Conservation (phyloP, 345 rosid genomes). For the Durio zibethinus region DNA sequence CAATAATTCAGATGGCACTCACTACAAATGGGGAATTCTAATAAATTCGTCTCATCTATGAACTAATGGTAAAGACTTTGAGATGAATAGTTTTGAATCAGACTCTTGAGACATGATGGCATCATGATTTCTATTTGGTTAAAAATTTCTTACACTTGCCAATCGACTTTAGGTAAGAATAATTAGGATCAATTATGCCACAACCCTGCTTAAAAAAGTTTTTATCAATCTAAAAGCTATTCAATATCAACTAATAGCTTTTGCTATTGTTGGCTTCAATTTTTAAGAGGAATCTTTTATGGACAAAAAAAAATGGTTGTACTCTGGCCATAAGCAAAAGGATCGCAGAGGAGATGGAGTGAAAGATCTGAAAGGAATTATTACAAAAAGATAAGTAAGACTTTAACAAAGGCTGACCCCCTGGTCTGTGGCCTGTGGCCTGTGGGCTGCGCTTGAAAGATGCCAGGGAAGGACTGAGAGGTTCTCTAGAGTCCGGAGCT, state of each 20-base stretch:
- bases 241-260: too few species aligned
- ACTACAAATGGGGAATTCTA: neutral
- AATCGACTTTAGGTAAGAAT: too few species aligned
- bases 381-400: conserved; percentile 13
- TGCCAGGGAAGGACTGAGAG: neutral
- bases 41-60: neutral
- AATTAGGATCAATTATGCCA: too few species aligned
- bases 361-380: conserved; percentile 22
- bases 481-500: neutral
- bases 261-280: neutral
- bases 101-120: neutral
- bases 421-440: neutral
- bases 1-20: neutral
- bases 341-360: conserved; percentile 16
- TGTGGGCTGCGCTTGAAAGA: conserved; percentile 33
- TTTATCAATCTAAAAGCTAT: neutral
- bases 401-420: conserved; percentile 22
- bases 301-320: neutral
- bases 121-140: too few species aligned
- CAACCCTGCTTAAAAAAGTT: neutral
- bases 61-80: too few species aligned
- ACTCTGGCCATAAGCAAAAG: neutral
- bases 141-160: too few species aligned
- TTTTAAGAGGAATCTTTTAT: neutral
- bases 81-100: neutral